These are phyloP conservation scores for Sordariomycetes sp. DNA, from an alignment of 2,329 filamentous ascomycete genomes.

Conservation along the genomic window DNA sequence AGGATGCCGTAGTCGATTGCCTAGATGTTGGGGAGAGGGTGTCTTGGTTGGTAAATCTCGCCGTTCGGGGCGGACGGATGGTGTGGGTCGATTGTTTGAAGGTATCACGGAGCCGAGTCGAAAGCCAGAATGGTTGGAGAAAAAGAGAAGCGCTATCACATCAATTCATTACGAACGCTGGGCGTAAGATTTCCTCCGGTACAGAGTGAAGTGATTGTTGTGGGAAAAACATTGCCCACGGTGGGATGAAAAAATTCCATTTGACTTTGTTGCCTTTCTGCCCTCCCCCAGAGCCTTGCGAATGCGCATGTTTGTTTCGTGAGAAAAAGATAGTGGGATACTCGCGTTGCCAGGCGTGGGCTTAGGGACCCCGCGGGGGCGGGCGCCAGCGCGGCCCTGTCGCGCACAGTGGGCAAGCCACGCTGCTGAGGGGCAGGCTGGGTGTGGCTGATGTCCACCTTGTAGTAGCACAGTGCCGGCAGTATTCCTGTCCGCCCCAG, in stretches of 20 bases:
- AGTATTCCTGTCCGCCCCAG: not conserved
- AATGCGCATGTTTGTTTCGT: not conserved
- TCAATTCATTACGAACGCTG: not conserved
- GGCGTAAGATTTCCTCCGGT: not conserved
- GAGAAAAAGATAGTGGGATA: slow-evolving; percentile 2
- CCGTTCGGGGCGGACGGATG: not conserved
- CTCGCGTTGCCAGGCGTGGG: not conserved
- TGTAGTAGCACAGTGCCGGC: not conserved
- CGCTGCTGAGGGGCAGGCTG: not conserved
- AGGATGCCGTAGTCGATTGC: not conserved
- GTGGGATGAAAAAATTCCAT: not conserved
- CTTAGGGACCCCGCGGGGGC: not conserved
- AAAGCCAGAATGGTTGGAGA: not conserved
- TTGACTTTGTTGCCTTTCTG: not conserved
- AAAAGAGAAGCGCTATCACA: not conserved
- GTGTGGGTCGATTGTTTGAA: not conserved
- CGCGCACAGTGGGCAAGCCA: not conserved
- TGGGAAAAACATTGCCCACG: not conserved
- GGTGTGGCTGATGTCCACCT: not conserved
- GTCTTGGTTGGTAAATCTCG: not conserved
- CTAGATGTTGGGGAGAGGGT: not conserved
- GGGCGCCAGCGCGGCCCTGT: not conserved
- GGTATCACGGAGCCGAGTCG: not conserved
- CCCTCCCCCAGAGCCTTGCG: not conserved
- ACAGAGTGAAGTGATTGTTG: not conserved